Evolutionary conservation across 768 basidiomycete species (phyloP).

Genomic region (Suillus luteus): DNA sequence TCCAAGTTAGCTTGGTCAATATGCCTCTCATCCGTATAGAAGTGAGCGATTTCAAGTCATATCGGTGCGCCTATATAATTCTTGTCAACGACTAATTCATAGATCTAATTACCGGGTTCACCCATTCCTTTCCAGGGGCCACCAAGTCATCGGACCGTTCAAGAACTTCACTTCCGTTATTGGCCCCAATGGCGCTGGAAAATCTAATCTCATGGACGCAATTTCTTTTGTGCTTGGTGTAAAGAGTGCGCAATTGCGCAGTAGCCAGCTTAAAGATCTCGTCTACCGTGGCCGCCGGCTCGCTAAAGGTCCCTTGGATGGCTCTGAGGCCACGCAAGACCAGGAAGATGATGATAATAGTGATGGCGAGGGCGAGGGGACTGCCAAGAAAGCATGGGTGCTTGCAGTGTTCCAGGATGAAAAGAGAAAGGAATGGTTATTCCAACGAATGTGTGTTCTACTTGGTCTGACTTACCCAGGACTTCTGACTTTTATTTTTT

Average conservation of each 20-base stretch:
- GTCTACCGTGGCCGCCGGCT: conserved; percentile 90
- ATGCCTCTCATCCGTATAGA: conserved; percentile 90
- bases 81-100: background rate
- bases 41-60: conserved; percentile 97
- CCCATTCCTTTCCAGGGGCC: conserved; percentile 48
- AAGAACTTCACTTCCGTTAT: conserved; percentile 94
- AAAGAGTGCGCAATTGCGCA: conserved; percentile 70
- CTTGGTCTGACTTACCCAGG: background rate
- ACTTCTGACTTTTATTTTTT: conserved; percentile 9
- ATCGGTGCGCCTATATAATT: conserved; percentile 50
- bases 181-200: conserved; percentile 98
- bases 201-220: conserved; percentile 99
- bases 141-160: conserved; percentile 89
- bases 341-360: conserved; percentile 56
- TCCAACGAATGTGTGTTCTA: conserved; percentile 83
- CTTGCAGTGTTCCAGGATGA: conserved; percentile 85
- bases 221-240: conserved; percentile 99
- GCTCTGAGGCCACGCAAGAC: conserved; percentile 41
- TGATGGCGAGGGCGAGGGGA: conserved; percentile 65
- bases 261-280: conserved; percentile 68
- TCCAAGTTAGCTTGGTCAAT: conserved; percentile 7
- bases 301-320: conserved; percentile 49
- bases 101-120: conserved; percentile 11
- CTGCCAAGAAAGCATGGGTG: conserved; percentile 94
- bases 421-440: conserved; percentile 79